Evolutionary conservation across 768 basidiomycete genomes (phyloP), one percentile per base, ranked within the genome.

Genomic region (Lepiota venenata): DNA sequence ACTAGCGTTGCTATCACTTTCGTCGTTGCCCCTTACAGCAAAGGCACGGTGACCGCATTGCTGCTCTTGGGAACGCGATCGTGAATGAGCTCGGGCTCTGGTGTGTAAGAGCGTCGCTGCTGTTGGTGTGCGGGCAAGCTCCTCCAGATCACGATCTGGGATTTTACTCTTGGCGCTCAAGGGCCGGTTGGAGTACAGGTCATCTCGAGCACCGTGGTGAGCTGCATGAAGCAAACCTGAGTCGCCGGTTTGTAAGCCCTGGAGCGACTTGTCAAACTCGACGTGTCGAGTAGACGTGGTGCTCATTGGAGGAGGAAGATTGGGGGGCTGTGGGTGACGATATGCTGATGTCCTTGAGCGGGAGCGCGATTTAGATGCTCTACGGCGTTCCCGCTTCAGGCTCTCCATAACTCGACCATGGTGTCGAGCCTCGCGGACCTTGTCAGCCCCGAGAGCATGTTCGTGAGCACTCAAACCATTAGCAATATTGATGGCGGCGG

Each of bases 11-110:
- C 88, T 90, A 60, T 93, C 91, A 52, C 88, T 92, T 68, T 93
- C 91, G 63, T 93, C 91, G 38, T 91, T 87, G 0, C 91, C 92
- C 82, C 84, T 91, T 10, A 90, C 88, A 16, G 92, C 91, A 62
- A 93, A 93, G 71, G 76, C 39, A 70, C 70, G 47, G 79, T 73
- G 12, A 85, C 59, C 36, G 49, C 52, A 16, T 44, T 88, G 3
- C 87, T 87, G 32, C 87, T 91, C 55, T 78, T 80, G 46, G 74
- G 69, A 54, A 66, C 71, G 50, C 85, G 86, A 14, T 65, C 60
- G 21, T 50, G 53, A 55, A 20, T 47, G 46, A 20, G 46, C 55
- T 35, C 60, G 43, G 25, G 51, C 51, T 25, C 44, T 58, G 14
- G 16, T 47, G 3, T 46, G 45, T 12, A 54, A 38, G 25, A 54